Base-by-base conservation (phyloP, 306 rosid genomes). In the Sechiopsis laciniata region DNA sequence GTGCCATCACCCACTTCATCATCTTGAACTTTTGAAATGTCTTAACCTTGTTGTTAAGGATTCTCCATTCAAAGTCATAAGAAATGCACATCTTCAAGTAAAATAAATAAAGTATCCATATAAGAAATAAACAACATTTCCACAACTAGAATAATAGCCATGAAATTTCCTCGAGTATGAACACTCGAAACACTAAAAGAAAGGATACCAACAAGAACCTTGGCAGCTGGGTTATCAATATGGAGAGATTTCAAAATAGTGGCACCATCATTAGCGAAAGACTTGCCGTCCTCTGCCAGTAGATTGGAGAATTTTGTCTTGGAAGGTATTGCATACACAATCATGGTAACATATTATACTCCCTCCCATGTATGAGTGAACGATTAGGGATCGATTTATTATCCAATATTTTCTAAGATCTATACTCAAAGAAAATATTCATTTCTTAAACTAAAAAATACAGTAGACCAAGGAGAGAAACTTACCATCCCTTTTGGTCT, bases 1-100 rank as follows among this genome's bases (percentile, higher is more conserved):
- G 99, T 95, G 74, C 99, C 99, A 75, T 91, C 97, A 55, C 99
- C 99, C 83, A 95, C 99, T 82, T 95, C 99, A 79, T 95, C 99
- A 77, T 95, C 99, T 88, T 95, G 99, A 76, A 91, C 99, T 89
- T 95, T 95, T 72, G 97, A 95, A 78, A 95, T 89, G 77, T 95
- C 99, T 90, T 62, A 76, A 66, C 54, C 78, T 62, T 74, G 58
- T 52, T 3, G 75, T 90, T 82, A 88, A 89, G 90, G 89, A 86
- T 69, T 29, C 40, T 56, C 46, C 66, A 57, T 20, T 50, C 52
- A 73, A 60, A 13, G 16, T 37, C 7, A 59, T 17, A 55, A 50
- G 57, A 19, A 74, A 16, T 11, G 35, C 45, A 20, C 42, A 16
- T 45, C 71, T 73, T 56, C 54, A 50, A 15, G 40, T 26, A 52